Base-by-base conservation (phyloP, 176 grass and related monocot species). In the Triticum dicoccoides region DNA sequence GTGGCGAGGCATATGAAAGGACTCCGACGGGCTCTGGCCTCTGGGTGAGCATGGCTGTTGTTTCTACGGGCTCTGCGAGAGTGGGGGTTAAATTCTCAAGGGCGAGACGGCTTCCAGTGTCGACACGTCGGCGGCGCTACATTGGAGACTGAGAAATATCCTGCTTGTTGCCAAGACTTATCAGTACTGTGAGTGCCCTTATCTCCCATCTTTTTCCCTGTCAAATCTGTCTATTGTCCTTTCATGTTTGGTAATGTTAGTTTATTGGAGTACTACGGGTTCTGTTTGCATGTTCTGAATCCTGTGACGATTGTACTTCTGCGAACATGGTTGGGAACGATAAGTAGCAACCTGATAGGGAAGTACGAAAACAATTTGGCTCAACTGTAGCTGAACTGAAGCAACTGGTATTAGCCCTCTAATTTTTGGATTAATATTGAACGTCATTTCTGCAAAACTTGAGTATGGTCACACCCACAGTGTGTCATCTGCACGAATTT, bases 121-220 rank as follows among this genome's bases (percentile, higher is more conserved):
- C 61, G 85, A 87, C 85, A 84, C 81, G 61, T 91, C 21, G 13
- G 15, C 29, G 35, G 80, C 27, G 74, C 80, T 90, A 90, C 15
- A 52, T 78, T 20, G 37, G 54, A 73, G 30, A 17, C 59, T 0
- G 25, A 68, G 68, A 77, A 87, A 87, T 91, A 76, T 68, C 81
- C 89, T 75, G 39, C 69, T 80, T 61, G 74, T 80, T 84, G 24
- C 80, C 27, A 74, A 76, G 62, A 70, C 85, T 21, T 61, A 45
- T 15, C 27, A 17, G 18, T 37, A 33, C 88, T 8, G 61, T 59
- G 14, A 65, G 27, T 47, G n/a, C 23, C 24, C 37, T 9, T 12
- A 3, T 67, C 12, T 73, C 49, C 29, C 42, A 74, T 66, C 59
- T n/a, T 80, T 79, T 69, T 76, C 37, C 76, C 52, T 70, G 51